Percentiles rank a stretch among this genome's conserved stretches.
These are phyloP conservation scores for Aspergillus quadricinctus DNA, from an alignment of 2,329 filamentous ascomycete species.

Conservation along the genomic window DNA sequence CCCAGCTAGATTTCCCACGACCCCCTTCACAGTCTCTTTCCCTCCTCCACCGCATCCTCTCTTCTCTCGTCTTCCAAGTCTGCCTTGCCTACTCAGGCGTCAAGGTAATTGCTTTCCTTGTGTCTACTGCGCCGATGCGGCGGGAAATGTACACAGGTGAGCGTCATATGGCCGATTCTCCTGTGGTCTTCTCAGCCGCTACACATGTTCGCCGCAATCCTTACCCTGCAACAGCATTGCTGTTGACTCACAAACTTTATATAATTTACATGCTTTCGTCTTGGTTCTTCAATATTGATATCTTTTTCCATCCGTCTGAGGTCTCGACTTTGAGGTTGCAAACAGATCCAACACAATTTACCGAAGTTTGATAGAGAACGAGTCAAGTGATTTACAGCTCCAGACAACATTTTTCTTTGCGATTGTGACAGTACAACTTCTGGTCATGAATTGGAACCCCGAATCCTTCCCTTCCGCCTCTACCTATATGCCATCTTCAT, in stretches of 20 bases:
- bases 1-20: conserved; percentile 14
- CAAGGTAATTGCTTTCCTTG: conserved; percentile 22
- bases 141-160: conserved; percentile 21
- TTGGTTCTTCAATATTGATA: neutral
- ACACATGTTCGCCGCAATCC: conserved; percentile 21
- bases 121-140: conserved; percentile 22
- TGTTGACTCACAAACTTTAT: conserved; percentile 22
- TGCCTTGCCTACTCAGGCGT: conserved; percentile 34
- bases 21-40: conserved; percentile 9
- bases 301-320: conserved; percentile 5
- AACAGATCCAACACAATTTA: neutral
- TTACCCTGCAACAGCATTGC: conserved; percentile 17
- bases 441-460: conserved; percentile 22
- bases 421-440: neutral
- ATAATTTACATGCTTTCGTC: conserved; percentile 13
- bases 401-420: neutral
- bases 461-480: conserved; percentile 18
- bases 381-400: neutral
- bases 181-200: conserved; percentile 24
- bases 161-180: conserved; percentile 22
- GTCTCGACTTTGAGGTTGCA: conserved; percentile 10
- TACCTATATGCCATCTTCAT: conserved; percentile 8
- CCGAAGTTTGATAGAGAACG: neutral
- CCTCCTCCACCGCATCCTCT: conserved; percentile 23
- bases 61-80: conserved; percentile 24